Conservation (phyloP, 768 basidiomycete genomes). For the Pulveroboletus frians region DNA sequence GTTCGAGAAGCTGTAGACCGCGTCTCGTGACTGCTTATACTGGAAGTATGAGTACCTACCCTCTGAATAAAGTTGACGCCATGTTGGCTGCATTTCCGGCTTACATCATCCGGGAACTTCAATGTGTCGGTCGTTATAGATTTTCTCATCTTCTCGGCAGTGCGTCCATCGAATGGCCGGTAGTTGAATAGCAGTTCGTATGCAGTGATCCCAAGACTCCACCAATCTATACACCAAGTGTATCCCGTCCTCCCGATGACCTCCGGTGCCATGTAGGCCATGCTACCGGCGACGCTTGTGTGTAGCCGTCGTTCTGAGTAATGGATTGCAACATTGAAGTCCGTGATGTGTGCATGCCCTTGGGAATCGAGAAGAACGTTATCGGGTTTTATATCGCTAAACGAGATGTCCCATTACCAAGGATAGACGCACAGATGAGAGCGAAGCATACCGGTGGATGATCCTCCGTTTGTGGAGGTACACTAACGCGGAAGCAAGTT, state of each 20-base stretch:
- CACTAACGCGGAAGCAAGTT: slow-evolving; percentile 76
- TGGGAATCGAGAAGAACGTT: slow-evolving; percentile 91
- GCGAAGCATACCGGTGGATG: slow-evolving; percentile 74
- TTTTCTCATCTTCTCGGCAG: slow-evolving; percentile 81
- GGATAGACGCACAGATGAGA: neutral
- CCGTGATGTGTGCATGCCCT: slow-evolving; percentile 95
- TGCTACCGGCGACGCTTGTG: slow-evolving; percentile 92
- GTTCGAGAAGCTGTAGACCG: slow-evolving; percentile 67
- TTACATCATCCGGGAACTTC: slow-evolving; percentile 67
- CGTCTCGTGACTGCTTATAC: slow-evolving; percentile 8
- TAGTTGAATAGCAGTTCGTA: slow-evolving; percentile 83
- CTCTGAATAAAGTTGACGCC: slow-evolving; percentile 61
- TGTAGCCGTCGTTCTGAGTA: slow-evolving; percentile 86
- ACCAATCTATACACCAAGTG: slow-evolving; percentile 91
- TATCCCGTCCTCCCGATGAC: slow-evolving; percentile 91
- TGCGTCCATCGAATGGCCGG: slow-evolving; percentile 89
- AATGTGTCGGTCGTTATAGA: slow-evolving; percentile 80
- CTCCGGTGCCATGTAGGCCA: slow-evolving; percentile 99
- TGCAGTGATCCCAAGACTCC: slow-evolving; percentile 87
- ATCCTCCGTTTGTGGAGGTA: slow-evolving; percentile 92
- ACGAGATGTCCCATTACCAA: slow-evolving; percentile 9
- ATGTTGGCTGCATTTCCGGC: slow-evolving; percentile 55
- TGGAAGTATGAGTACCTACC: slow-evolving; percentile 40
- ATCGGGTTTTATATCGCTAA: slow-evolving; percentile 93
- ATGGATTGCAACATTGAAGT: slow-evolving; percentile 99